Conservation (phyloP, 2,329 filamentous ascomycete species). For the Colletotrichum chlorophyti region DNA sequence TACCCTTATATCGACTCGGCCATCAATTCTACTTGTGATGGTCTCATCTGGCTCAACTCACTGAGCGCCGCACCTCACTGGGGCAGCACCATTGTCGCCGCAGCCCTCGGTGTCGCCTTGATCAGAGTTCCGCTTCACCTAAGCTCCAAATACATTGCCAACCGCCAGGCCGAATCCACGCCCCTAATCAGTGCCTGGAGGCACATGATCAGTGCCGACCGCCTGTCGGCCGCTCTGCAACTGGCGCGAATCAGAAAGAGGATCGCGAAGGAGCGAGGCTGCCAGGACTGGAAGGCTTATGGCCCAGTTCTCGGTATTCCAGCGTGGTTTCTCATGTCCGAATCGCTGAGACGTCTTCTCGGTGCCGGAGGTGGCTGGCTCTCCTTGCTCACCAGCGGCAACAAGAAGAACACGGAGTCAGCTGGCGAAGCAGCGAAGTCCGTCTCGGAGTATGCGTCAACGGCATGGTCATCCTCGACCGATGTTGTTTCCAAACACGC, state of each 20-base stretch:
- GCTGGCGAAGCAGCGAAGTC: background rate
- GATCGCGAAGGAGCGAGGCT: conserved; percentile 46
- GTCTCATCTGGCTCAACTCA: conserved; percentile 18
- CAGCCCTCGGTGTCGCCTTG: background rate
- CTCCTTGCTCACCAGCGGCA: background rate
- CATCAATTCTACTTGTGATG: conserved; percentile 22
- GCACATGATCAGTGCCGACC: background rate
- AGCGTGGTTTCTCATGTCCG: conserved; percentile 57
- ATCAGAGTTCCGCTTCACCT: background rate
- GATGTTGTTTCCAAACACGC: conserved; percentile 29
- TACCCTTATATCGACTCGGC: conserved; percentile 29
- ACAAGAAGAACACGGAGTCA: background rate
- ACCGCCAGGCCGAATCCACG: background rate
- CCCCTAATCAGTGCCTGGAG: background rate
- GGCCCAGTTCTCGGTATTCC: conserved; percentile 48
- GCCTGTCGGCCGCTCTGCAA: background rate
- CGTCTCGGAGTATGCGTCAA: conserved; percentile 3
- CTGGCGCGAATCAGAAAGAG: conserved; percentile 27
- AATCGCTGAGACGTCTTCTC: conserved; percentile 56
- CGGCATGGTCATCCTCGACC: conserved; percentile 20
- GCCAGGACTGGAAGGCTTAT: conserved; percentile 56
- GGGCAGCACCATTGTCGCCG: background rate
- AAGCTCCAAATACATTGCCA: background rate
- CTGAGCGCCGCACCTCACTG: background rate
- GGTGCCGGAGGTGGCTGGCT: conserved; percentile 47